Evolutionary conservation across 2,329 filamentous ascomycete species (phyloP).

Genomic region (Fusarium goolgardi): DNA sequence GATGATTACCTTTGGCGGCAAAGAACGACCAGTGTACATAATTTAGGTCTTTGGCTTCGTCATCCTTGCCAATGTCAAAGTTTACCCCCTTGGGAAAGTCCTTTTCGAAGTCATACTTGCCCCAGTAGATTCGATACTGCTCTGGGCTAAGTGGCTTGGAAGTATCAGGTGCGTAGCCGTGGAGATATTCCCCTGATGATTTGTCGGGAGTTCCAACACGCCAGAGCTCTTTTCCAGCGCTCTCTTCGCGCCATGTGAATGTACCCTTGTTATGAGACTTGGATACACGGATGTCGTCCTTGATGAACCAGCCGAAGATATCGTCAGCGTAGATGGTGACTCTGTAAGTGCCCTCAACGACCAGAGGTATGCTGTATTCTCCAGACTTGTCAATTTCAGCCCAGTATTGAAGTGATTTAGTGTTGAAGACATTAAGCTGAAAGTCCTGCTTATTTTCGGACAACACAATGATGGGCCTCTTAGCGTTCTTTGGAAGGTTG

Average conservation of each 20-base stretch:
- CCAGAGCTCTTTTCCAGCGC: slow-evolving; percentile 31
- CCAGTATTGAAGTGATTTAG: slow-evolving; percentile 70
- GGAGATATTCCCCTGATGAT: slow-evolving; percentile 67
- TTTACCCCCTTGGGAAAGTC: slow-evolving; percentile 69
- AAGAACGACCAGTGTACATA: slow-evolving; percentile 74
- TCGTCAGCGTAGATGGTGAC: slow-evolving; percentile 36
- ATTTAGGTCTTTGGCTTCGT: slow-evolving; percentile 64
- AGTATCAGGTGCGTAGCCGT: slow-evolving; percentile 62
- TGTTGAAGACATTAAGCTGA: slow-evolving; percentile 58
- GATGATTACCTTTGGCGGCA: slow-evolving; percentile 62
- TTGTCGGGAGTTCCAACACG: slow-evolving; percentile 57
- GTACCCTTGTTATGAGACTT: not conserved
- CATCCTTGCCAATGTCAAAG: slow-evolving; percentile 64
- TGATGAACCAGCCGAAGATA: slow-evolving; percentile 37
- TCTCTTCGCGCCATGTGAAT: slow-evolving; percentile 33
- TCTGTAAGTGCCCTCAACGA: slow-evolving; percentile 32
- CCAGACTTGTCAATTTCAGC: slow-evolving; percentile 60
- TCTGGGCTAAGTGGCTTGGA: slow-evolving; percentile 62
- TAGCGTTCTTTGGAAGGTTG: slow-evolving; percentile 26
- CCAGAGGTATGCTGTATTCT: slow-evolving; percentile 35
- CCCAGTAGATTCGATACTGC: slow-evolving; percentile 70
- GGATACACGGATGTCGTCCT: slow-evolving; percentile 56
- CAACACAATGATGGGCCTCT: slow-evolving; percentile 63
- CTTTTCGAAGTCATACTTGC: slow-evolving; percentile 64
- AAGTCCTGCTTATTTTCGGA: slow-evolving; percentile 47